Evolutionary conservation across 1,284 basidiomycete species (phyloP).

Genomic region (Tylopilus microsporus): DNA sequence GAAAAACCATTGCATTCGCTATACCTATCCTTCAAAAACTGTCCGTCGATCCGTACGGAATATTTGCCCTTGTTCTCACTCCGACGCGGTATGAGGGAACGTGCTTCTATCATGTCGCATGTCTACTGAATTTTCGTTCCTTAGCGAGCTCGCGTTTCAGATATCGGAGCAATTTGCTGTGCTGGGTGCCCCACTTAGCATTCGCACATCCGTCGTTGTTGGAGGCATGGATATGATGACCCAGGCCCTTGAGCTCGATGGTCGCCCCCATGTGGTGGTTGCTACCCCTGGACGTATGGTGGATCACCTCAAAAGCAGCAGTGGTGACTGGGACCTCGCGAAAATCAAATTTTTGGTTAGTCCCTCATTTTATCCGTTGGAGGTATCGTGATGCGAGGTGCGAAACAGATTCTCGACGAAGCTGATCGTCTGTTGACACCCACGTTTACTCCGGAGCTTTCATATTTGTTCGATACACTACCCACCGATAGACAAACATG

Average conservation of each 20-base stretch:
- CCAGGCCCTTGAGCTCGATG: conserved; percentile 83
- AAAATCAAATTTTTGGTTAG: conserved; percentile 82
- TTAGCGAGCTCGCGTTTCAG: conserved; percentile 93
- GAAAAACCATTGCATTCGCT: conserved; percentile 97
- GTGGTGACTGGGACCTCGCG: conserved; percentile 79
- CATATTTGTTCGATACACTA: conserved; percentile 73
- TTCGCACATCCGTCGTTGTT: conserved; percentile 85
- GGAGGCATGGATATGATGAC: conserved; percentile 99
- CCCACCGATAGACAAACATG: conserved; percentile 90
- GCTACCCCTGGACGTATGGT: conserved; percentile 96
- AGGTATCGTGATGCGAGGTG: neutral
- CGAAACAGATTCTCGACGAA: conserved; percentile 86
- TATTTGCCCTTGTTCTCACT: conserved; percentile 89
- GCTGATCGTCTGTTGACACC: conserved; percentile 90
- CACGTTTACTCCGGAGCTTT: conserved; percentile 86
- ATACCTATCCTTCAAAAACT: conserved; percentile 91
- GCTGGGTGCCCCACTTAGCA: conserved; percentile 75
- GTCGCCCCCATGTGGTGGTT: conserved; percentile 89
- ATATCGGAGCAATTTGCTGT: conserved; percentile 95
- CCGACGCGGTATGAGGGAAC: conserved; percentile 73
- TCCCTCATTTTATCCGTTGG: conserved; percentile 7
- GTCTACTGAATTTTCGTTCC: neutral
- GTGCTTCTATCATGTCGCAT: neutral
- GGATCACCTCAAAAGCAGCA: conserved; percentile 80
- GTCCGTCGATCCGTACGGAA: conserved; percentile 85